These are phyloP conservation scores for Aschersonia sp. DNA, from an alignment of 2,329 filamentous ascomycete genomes.

Conservation along the genomic window DNA sequence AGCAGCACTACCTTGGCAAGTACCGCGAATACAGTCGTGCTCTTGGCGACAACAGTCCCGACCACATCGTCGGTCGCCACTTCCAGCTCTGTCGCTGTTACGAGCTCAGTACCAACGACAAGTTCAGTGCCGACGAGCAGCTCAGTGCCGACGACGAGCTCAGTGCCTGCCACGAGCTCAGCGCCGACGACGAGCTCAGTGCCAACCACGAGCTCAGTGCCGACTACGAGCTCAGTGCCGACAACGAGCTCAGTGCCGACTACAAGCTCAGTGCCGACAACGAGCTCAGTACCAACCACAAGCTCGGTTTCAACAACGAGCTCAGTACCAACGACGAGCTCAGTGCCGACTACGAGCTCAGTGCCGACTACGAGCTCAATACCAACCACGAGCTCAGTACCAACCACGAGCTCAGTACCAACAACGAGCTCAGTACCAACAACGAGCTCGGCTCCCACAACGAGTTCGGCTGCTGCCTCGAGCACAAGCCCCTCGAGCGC, in stretches of 20 bases:
- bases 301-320: background rate
- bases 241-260: background rate
- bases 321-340: background rate
- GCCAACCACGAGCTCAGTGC: background rate
- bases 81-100: background rate
- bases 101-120: too few relatives aligned
- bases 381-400: background rate
- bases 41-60: background rate
- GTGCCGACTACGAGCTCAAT: background rate
- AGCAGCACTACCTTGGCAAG: background rate
- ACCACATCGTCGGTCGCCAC: background rate
- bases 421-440: background rate
- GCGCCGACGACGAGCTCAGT: background rate
- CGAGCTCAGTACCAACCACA: background rate
- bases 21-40: background rate
- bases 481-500: background rate
- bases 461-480: slow-evolving; percentile 1
- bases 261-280: background rate
- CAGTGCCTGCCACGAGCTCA: background rate
- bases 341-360: background rate
- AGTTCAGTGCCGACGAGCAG: background rate
- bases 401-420: background rate
- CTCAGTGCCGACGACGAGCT: background rate
- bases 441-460: background rate
- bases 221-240: background rate